Conservation (phyloP, 441 rosid genomes). For the Euphorbia neoarborescens region DNA sequence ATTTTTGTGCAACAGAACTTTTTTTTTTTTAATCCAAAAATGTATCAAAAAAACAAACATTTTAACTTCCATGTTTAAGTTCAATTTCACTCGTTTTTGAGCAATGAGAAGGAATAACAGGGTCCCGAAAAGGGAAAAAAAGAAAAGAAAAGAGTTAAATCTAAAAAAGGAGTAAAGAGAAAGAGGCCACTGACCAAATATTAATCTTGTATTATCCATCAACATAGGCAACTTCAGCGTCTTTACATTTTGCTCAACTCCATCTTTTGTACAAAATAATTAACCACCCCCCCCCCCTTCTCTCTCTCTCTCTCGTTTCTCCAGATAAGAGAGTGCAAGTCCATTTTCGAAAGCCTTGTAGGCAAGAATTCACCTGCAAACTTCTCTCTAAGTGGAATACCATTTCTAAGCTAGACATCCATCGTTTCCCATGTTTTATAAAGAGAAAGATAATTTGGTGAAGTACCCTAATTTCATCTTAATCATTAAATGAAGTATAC, state of each 20-base stretch:
- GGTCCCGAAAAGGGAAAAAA: background rate
- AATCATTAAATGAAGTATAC: slow-evolving; percentile 27
- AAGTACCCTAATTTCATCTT: slow-evolving; percentile 28
- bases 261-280: slow-evolving; percentile 18
- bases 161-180: background rate
- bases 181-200: background rate
- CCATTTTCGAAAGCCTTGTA: slow-evolving; percentile 13
- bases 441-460: slow-evolving; percentile 9
- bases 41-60: background rate
- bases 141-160: background rate
- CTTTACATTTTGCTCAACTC: slow-evolving; percentile 17
- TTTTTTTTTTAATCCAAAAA: background rate
- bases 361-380: slow-evolving; percentile 12
- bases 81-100: background rate
- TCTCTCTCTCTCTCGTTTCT: background rate
- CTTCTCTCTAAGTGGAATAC: slow-evolving; percentile 18
- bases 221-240: slow-evolving; percentile 9
- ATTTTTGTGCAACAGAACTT: background rate
- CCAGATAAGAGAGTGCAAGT: background rate
- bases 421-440: slow-evolving; percentile 22
- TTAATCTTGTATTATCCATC: background rate
- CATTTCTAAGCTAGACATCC: slow-evolving; percentile 19
- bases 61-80: background rate
- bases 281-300: background rate
- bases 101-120: background rate